Base-by-base conservation (phyloP, 2,329 filamentous ascomycete species). In the Colletotrichum costaricense region DNA sequence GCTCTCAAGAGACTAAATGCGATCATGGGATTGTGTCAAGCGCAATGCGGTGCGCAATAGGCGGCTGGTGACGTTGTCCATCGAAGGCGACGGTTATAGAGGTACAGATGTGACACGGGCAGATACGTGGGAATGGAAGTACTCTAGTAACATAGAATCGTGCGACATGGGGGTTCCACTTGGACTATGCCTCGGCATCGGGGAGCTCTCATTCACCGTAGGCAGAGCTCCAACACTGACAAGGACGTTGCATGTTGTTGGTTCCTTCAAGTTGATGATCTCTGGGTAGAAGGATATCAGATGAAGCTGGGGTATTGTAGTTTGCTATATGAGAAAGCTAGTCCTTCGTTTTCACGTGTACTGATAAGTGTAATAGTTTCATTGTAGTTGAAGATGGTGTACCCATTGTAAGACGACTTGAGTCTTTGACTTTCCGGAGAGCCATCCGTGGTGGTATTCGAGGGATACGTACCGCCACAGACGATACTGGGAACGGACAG, bases 101-200 rank as follows among this genome's bases (percentile, higher is more conserved):
- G 33, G 35, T 70, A 73, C 69, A 14, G 16, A 19, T 4, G 24
- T 24, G 2, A 8, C 30, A 19, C 2, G 7, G 3, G 8, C 3
- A 4, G 1, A 35, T 12, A 35, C 12, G 4, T 35, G 33, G 11
- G 3, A 19, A 7, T 8, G 14, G 7, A 42, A 26, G 58, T 64
- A 28, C n/a, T 16, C 9, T 11, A 8, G 2, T 57, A 64, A 19
- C 67, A 42, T 19, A 4, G 16, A 14, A 22, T 28, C 24, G 7
- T 19, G 58, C n/a, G 19, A 8, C 38, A 3, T 46, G n/a, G 4
- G 4, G 59, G 65, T 72, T 22, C 52, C 65, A 38, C 52, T 38
- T 33, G 26, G 12, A 57, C 22, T n/a, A 69, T 73, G 59, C 66
- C 70, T 64, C 59, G 70, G 70, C 59, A 56, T 55, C 66, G 42